Evolutionary conservation across 805 yeast species (phyloP).

Genomic region (Metschnikowia gelsemii): DNA sequence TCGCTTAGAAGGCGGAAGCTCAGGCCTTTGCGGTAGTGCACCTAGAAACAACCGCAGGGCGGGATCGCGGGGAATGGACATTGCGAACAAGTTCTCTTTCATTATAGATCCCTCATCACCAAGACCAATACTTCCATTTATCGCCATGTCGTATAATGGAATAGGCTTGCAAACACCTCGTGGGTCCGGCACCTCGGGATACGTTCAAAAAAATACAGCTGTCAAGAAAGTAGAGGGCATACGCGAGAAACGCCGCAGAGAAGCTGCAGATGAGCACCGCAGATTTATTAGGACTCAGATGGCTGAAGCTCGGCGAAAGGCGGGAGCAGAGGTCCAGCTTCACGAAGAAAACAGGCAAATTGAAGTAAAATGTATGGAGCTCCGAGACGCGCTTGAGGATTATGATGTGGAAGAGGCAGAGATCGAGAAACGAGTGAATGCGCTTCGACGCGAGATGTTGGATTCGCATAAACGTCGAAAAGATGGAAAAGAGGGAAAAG

Average conservation of each 20-base stretch:
- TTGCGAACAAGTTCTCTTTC: too few species aligned
- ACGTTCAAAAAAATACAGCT: constrained; percentile 48
- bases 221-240: constrained; percentile 25
- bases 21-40: too few species aligned
- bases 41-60: too few species aligned
- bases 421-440: constrained; percentile 24
- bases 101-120: not conserved
- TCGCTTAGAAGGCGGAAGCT: too few species aligned
- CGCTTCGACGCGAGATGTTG: constrained; percentile 23
- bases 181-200: constrained; percentile 66
- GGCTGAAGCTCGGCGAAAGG: constrained; percentile 13
- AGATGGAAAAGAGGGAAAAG: not conserved
- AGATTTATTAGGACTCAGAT: constrained; percentile 15
- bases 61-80: too few species aligned
- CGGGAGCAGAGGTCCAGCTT: constrained; percentile 25
- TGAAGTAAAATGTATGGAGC: constrained; percentile 50
- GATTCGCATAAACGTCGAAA: not conserved
- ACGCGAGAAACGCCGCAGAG: constrained; percentile 29
- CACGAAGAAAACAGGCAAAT: constrained; percentile 40
- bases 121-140: not conserved
- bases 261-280: constrained; percentile 18
- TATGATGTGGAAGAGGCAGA: constrained; percentile 36
- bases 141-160: constrained; percentile 55
- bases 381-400: constrained; percentile 53
- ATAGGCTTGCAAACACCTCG: constrained; percentile 56